Percentiles rank a stretch among this genome's conserved stretches.
Conservation (phyloP, 257 asterid genomes). For the Catharanthus roseus region DNA sequence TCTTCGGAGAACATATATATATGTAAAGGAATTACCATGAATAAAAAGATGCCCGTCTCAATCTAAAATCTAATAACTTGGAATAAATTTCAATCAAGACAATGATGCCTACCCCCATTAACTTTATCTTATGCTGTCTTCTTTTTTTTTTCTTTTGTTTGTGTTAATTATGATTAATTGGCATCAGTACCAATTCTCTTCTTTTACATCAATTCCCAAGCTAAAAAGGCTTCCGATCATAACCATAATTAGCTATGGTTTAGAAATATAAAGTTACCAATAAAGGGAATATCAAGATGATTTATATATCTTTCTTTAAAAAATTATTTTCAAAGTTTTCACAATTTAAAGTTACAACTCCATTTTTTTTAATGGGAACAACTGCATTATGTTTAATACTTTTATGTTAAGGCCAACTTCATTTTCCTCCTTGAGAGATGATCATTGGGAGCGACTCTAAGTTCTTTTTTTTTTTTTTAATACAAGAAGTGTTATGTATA, state of each 20-base stretch:
- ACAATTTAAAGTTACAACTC: not conserved
- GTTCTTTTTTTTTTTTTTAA: too few species aligned
- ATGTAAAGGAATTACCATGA: conserved; percentile 25
- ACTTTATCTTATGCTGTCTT: conserved; percentile 39
- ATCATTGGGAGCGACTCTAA: too few species aligned
- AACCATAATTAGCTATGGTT: conserved; percentile 18
- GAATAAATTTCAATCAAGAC: conserved; percentile 43
- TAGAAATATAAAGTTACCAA: conserved; percentile 17
- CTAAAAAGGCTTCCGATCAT: conserved; percentile 32
- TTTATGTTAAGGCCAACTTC: too few species aligned
- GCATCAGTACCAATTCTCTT: conserved; percentile 19
- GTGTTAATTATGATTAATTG: conserved; percentile 20
- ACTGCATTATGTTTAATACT: too few species aligned
- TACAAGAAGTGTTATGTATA: too few species aligned
- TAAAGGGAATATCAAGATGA: conserved; percentile 17
- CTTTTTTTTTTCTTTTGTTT: conserved; percentile 1
- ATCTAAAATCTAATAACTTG: conserved; percentile 27
- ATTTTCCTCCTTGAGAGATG: too few species aligned
- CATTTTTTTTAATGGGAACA: too few species aligned
- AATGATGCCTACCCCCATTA: conserved; percentile 48
- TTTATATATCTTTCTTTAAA: too few species aligned
- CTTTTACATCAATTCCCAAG: conserved; percentile 38
- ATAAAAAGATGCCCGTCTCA: conserved; percentile 33
- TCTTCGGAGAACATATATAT: not conserved
- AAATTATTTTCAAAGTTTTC: not conserved